These are phyloP conservation scores for Curvularia eragrostidis DNA, from an alignment of 2,329 filamentous ascomycete genomes.

Conservation along the genomic window DNA sequence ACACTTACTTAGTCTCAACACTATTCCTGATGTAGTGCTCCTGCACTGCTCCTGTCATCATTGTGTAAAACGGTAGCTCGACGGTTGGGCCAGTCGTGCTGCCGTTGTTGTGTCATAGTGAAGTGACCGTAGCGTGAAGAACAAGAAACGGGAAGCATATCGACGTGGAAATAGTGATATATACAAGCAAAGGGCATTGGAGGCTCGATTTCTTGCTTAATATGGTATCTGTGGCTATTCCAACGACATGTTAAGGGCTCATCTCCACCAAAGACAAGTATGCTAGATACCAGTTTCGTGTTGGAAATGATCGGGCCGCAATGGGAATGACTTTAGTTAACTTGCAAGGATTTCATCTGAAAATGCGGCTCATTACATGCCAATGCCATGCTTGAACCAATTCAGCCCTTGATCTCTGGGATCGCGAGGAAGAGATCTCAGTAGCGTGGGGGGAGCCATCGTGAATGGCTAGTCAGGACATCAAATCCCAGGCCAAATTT, in stretches of 20 bases:
- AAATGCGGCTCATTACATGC: neutral
- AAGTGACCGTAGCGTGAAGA: neutral
- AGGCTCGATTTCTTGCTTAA: neutral
- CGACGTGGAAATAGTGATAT: neutral
- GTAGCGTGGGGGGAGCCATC: neutral
- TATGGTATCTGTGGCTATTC: neutral
- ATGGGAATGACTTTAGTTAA: neutral
- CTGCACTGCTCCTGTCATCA: neutral
- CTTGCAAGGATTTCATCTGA: neutral
- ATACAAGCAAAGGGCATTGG: neutral
- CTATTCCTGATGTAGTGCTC: neutral
- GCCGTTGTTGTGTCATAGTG: constrained; percentile 8
- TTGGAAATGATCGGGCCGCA: neutral
- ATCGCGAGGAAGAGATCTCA: neutral
- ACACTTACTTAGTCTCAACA: no score
- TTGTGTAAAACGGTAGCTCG: constrained; percentile 20
- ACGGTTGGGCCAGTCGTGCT: constrained; percentile 23
- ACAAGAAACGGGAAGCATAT: no score
- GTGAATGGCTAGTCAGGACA: neutral
- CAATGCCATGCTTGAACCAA: neutral
- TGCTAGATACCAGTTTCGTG: neutral
- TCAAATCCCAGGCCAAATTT: neutral
- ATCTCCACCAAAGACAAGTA: neutral
- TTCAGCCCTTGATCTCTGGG: neutral
- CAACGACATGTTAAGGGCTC: neutral